Evolutionary conservation across 2,329 filamentous ascomycete species (phyloP).

Genomic region (Cladosporium sphaerospermum): DNA sequence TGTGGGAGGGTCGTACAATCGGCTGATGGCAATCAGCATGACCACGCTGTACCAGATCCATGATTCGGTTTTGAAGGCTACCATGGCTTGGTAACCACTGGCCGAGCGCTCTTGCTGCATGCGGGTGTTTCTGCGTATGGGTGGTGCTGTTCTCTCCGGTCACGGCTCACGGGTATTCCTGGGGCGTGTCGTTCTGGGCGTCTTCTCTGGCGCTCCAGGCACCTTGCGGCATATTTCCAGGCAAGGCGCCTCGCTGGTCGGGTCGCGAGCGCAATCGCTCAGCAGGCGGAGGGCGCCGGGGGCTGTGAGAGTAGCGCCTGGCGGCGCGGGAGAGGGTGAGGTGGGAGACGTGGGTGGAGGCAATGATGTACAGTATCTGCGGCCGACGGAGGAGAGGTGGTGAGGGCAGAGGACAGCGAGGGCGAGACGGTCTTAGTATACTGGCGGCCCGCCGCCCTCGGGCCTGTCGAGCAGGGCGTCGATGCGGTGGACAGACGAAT

Average conservation of each 20-base stretch:
- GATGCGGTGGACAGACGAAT: background rate
- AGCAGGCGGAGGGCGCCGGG: background rate
- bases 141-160: background rate
- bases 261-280: conserved; percentile 7
- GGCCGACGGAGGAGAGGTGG: background rate
- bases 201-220: conserved; percentile 14
- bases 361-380: background rate
- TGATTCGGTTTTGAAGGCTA: conserved; percentile 36
- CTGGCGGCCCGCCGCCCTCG: conserved; percentile 4
- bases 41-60: conserved; percentile 44
- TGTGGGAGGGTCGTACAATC: conserved; percentile 33
- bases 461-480: background rate
- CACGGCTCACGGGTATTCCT: conserved; percentile 7
- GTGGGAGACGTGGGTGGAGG: background rate
- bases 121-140: conserved; percentile 6
- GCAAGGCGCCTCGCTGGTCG: conserved; percentile 3
- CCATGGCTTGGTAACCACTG: conserved; percentile 20
- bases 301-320: background rate
- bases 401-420: background rate
- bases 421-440: conserved; percentile 7
- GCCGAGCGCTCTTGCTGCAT: background rate
- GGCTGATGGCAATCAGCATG: conserved; percentile 33
- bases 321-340: background rate
- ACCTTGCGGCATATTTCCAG: conserved; percentile 14
- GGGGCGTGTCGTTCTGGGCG: conserved; percentile 5